These are phyloP conservation scores for Mimosa pudica DNA, from an alignment of 306 rosid genomes.

Conservation along the genomic window DNA sequence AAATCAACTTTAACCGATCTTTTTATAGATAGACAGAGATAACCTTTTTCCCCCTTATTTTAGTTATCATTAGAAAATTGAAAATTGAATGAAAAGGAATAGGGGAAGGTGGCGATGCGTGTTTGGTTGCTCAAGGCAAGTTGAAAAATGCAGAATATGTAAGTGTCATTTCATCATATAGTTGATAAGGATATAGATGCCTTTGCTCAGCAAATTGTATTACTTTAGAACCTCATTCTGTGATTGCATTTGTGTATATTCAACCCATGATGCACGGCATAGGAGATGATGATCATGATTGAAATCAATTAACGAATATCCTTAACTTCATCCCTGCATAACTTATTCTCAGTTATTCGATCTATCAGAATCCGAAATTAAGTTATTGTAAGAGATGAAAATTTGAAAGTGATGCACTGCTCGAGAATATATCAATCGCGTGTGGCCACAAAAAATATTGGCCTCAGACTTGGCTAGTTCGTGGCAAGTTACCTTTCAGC, in stretches of 20 bases:
- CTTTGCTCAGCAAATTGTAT: background rate
- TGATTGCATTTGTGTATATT: background rate
- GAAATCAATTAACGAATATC: background rate
- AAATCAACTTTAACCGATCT: too few species aligned
- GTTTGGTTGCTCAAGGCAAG: too few species aligned
- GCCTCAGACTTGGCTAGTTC: background rate
- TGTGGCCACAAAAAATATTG: background rate
- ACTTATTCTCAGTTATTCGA: background rate
- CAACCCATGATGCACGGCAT: background rate
- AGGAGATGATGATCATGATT: background rate
- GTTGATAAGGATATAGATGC: background rate
- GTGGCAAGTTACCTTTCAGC: too few species aligned
- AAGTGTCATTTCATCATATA: background rate
- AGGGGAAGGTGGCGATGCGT: too few species aligned
- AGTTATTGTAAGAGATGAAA: background rate
- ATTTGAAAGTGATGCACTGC: background rate
- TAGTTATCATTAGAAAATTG: too few species aligned
- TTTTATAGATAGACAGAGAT: too few species aligned
- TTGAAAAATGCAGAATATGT: background rate
- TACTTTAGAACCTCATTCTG: background rate
- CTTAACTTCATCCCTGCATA: conserved; percentile 9
- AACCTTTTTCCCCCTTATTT: too few species aligned
- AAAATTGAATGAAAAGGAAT: too few species aligned
- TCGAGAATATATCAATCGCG: background rate
- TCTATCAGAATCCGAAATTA: conserved; percentile 3